phyloP scores from a whole-genome alignment of 176 grass and related monocot genomes.

The Avena atlantica region DNA sequence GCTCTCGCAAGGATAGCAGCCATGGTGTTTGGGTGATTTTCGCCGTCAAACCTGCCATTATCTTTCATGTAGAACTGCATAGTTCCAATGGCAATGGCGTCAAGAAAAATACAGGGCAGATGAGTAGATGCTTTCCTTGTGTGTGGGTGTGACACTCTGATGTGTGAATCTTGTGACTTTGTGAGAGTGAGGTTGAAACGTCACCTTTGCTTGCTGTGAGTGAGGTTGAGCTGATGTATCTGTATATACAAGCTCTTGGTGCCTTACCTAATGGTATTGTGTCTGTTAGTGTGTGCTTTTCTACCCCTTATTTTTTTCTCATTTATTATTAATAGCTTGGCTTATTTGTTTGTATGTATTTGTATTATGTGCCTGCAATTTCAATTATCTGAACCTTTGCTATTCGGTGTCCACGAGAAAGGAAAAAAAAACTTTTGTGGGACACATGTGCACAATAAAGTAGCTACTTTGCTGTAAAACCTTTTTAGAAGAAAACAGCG shows the following conservation, averaged over 20 bases:
- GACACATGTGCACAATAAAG: not conserved
- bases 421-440: not conserved
- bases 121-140: conserved; percentile 43
- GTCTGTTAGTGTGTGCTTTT: conserved; percentile 21
- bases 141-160: conserved; percentile 14
- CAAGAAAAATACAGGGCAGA: not conserved
- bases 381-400: not conserved
- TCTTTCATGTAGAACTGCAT: conserved; percentile 2
- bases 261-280: conserved; percentile 58
- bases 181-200: conserved; percentile 56
- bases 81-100: conserved; percentile 2
- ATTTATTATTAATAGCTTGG: not conserved
- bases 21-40: not conserved
- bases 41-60: conserved; percentile 19
- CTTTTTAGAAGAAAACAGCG: no score
- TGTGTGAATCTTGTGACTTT: conserved; percentile 35
- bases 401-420: not conserved
- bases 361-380: conserved; percentile 18
- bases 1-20: not conserved
- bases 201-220: conserved; percentile 49
- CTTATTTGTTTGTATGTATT: not conserved
- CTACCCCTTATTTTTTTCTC: not conserved
- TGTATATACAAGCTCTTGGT: conserved; percentile 62
- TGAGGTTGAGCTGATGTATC: conserved; percentile 53
- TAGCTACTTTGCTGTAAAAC: not conserved